A percentile compares a stretch with the other conserved stretches of the same genome.
Evolutionary conservation across 2,329 filamentous ascomycete species (phyloP).

Genomic region (Exophiala phaeomuriformis): DNA sequence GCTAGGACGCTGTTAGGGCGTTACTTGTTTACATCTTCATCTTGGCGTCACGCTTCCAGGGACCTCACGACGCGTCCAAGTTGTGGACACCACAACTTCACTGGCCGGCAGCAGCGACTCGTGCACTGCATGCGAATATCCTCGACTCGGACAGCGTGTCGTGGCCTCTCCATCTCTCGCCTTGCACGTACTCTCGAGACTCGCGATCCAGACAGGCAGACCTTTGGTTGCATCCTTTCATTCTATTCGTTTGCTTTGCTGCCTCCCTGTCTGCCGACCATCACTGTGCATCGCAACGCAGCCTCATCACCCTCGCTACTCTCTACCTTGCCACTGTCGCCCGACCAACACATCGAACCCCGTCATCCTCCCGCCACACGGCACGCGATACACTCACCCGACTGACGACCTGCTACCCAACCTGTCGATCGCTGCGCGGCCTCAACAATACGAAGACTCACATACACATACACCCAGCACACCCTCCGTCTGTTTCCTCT

Average conservation of each 20-base stretch:
- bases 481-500: neutral
- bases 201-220: conserved; percentile 4
- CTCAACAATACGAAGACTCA: neutral
- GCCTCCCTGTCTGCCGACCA: neutral
- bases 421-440: neutral
- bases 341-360: neutral
- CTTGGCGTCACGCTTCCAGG: neutral
- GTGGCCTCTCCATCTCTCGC: neutral
- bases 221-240: conserved; percentile 3
- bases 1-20: neutral
- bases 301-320: conserved; percentile 1
- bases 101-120: neutral
- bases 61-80: neutral
- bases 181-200: conserved; percentile 3
- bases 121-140: neutral
- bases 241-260: neutral
- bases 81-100: neutral
- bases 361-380: conserved; percentile 8
- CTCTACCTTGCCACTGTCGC: conserved; percentile 1
- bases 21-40: neutral
- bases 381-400: neutral
- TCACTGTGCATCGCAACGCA: conserved; percentile 5
- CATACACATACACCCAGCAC: neutral
- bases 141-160: neutral
- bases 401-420: neutral